Evolutionary conservation across 768 basidiomycete genomes (phyloP), one percentile per base, ranked within the genome.

Genomic region (Exidia glandulosa): DNA sequence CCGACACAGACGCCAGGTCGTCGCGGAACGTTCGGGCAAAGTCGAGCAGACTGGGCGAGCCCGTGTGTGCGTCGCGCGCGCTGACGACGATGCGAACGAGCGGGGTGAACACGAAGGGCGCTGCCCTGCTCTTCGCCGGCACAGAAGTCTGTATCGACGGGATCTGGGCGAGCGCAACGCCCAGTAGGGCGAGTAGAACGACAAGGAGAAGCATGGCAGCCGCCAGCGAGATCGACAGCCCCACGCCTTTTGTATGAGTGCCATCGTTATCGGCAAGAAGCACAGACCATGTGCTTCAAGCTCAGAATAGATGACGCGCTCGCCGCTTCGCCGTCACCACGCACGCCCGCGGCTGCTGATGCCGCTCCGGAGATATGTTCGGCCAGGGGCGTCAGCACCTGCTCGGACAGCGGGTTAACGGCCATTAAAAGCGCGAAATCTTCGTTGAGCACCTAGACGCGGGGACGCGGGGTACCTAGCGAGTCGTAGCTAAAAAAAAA

Each of bases 71-170:
- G 62, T 68, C 67, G 3, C 29, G 27, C 50, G 67, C 61, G 61
- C 76, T 74, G n/a, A 77, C 75, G 14, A 75, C 29, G 32, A 77
- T 72, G 50, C 66, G 66, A 14, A 73, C 71, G 50, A 63, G 59
- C 6, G 71, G 48, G 5, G 66, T 59, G 14, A 77, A 67, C 45
- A 65, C 19, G 59, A 77, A 78, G 23, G 58, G 36, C 10, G 62
- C 67, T 3, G 14, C 25, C 6, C 19, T 31, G 2, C 25, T 0
- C 16, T 19, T 32, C 23, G 25, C 50, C 2, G 6, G 23, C 30
- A 32, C 3, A 0, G 1, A 59, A 19, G 33, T 1, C 23, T 32
- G 29, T 19, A 59, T 34, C 16, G 50, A 55, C 1, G 59, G 59
- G 33, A 59, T 59, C 48, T 59, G 59, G 2, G 59, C 33, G 41